phyloP scores from a whole-genome alignment of 2,329 filamentous ascomycete species.

The Verticillium longisporum region DNA sequence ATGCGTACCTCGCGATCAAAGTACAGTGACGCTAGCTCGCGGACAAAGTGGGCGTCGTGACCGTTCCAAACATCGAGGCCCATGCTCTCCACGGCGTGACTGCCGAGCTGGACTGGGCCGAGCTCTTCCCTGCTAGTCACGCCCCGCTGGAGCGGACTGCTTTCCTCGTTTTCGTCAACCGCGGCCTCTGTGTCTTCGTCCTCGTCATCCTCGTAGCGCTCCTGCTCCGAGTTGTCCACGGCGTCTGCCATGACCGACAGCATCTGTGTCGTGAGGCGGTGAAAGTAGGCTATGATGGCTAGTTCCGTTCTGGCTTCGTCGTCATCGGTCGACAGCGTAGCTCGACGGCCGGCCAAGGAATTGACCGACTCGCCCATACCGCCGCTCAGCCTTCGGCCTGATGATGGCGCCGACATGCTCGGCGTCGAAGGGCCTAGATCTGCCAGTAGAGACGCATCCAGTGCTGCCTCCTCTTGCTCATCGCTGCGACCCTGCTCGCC shows the following conservation, averaged over 20 bases:
- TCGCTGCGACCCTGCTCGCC: conserved; percentile 62
- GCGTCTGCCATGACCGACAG: conserved; percentile 56
- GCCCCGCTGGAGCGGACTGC: conserved; percentile 15
- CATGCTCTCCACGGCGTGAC: conserved; percentile 61
- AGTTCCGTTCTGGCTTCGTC: conserved; percentile 53
- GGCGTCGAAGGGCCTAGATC: conserved; percentile 31
- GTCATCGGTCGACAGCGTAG: conserved; percentile 16
- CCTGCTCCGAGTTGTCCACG: conserved; percentile 40
- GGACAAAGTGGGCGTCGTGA: conserved; percentile 61
- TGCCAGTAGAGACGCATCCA: conserved; percentile 49
- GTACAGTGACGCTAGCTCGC: conserved; percentile 55
- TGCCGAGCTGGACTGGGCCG: conserved; percentile 48
- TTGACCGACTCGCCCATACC: conserved; percentile 34
- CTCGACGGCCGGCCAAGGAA: conserved; percentile 32
- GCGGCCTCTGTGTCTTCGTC: conserved; percentile 22
- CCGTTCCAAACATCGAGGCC: conserved; percentile 74
- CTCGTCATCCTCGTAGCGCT: conserved; percentile 26
- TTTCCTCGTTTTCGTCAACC: conserved; percentile 26
- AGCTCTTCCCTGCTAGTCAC: conserved; percentile 18
- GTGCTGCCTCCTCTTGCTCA: conserved; percentile 50
- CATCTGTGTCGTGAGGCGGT: conserved; percentile 63
- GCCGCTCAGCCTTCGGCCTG: conserved; percentile 4
- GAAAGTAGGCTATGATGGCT: conserved; percentile 74
- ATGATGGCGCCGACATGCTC: conserved; percentile 3
- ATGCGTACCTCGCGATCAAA: conserved; percentile 58